Evolutionary conservation across 2,329 filamentous ascomycete species (phyloP), one percentile per base, ranked within the genome.

Genomic region (Myriosclerotinia curreyana): DNA sequence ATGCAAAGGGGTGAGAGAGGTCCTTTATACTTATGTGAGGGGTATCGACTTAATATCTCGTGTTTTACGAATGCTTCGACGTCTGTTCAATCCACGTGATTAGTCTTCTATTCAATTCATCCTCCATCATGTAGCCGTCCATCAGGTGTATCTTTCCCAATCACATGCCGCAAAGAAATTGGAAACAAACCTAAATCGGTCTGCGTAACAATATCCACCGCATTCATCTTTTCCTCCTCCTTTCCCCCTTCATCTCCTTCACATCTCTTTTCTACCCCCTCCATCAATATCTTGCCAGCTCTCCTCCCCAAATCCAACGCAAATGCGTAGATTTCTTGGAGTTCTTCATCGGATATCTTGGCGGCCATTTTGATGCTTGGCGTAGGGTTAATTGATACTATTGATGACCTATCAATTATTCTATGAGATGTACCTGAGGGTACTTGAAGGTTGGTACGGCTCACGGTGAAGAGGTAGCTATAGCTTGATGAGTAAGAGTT

Each of bases 131-230:
- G 20, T 20, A 17, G 12, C 55, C 55, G 5, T 36, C 42, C 14
- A 22, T 14, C 8, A 31, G 31, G 36, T 17, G n/a, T 12, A 36
- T 58, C 7, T 8, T 12, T 3, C 14, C 8, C 12, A n/a, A 36
- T 4, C 1, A 17, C 15, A 36, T 22, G 5, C 14, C 12, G 44
- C n/a, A 17, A 8, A 9, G 28, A 58, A 12, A 17, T n/a, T 11
- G 8, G 14, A 61, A 59, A 71, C 76, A 68, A 75, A 89, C 87
- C 86, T 76, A 89, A 83, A 73, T 92, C 89, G 0, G 87, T 89
- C 76, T 91, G 84, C 12, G 89, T 92, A 25, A 92, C 89, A 67
- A 92, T 84, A 74, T 92, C 90, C 14, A 92, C 89, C 1, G 88
- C 82, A 72, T 84, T 91, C 69, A 90, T 86, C 74, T 93, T 93